Evolutionary conservation across 345 rosid species (phyloP), one percentile per base, ranked within the genome.

Genomic region (Moringa oleifera): DNA sequence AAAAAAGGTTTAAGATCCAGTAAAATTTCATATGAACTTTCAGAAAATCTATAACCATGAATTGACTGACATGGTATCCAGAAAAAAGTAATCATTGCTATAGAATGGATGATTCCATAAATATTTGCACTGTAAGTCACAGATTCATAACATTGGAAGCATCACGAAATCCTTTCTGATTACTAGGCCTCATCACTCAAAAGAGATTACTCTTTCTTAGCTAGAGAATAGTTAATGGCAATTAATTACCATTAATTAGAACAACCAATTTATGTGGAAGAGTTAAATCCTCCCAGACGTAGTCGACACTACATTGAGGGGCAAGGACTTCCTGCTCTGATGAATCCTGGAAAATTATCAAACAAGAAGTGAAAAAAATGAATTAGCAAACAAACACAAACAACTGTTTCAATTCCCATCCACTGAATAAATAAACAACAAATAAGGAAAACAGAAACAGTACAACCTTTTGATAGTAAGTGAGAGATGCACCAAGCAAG

Each of bases 211-310:
- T 1, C 17, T 1, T 15, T 41, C 12, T 41, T 41, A 41, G 47
- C 47, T 55, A 46, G 53, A 68, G 53, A 62, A 55, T 51, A 47
- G 25, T 10, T 61, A 24, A 25, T 64, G 57, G 28, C n/a, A 57
- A 25, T 51, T 51, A 57, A 53, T 66, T 87, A 92, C 98, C 93
- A 73, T 68, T 83, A 67, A 92, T 75, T 46, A 87, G 62, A 65
- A 92, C 82, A 68, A 92, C 74, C 68, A 92, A 78, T 75, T 82
- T 92, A 75, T 71, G 96, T 17, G 98, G 95, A 80, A 82, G 95
- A 55, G 88, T 85, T 74, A 75, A 64, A 89, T 89, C 94, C 79
- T 89, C 97, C 97, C 98, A 92, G 64, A 80, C 95, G 76, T 89
- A 92, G 73, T 80, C 83, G 71, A 71, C 75, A 71, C 77, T 70